Percentiles rank a stretch among this genome's conserved stretches.
These are phyloP conservation scores for Picochlorum sp. DNA, from an alignment of 139 green algal species.

Conservation along the genomic window DNA sequence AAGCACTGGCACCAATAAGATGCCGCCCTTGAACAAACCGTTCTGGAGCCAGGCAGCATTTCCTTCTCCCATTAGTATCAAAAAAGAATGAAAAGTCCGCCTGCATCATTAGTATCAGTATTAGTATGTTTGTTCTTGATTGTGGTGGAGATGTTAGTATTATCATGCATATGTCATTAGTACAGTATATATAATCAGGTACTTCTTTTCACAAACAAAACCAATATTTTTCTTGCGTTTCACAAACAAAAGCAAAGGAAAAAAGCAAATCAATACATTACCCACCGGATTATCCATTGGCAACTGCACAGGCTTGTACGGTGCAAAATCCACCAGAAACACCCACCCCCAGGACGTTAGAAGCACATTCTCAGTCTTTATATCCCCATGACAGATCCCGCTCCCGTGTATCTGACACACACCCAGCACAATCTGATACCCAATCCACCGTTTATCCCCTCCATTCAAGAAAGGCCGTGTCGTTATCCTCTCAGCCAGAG, in stretches of 20 bases:
- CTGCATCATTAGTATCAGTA: conserved; percentile 28
- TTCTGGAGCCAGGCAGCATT: conserved; percentile 91
- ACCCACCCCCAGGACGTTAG: conserved; percentile 80
- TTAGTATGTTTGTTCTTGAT: background rate
- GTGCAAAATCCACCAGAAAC: conserved; percentile 83
- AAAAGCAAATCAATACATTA: background rate
- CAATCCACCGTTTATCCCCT: conserved; percentile 89
- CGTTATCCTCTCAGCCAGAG: conserved; percentile 79
- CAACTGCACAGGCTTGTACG: conserved; percentile 83
- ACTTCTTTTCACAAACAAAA: conserved; percentile 88
- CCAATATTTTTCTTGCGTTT: conserved; percentile 90
- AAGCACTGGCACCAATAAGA: background rate
- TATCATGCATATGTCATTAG: background rate
- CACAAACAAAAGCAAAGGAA: no score
- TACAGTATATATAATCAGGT: background rate
- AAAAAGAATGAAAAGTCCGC: conserved; percentile 98
- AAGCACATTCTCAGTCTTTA: conserved; percentile 90
- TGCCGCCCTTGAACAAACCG: conserved; percentile 57
- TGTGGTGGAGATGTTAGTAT: background rate
- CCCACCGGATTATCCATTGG: conserved; percentile 86
- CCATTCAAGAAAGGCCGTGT: conserved; percentile 82
- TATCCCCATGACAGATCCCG: conserved; percentile 84
- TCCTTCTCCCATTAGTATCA: conserved; percentile 73
- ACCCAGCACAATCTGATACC: conserved; percentile 81
- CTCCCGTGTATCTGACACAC: conserved; percentile 57